Evolutionary conservation across 2,329 filamentous ascomycete genomes (phyloP).

Genomic region (Monosporascus sp.): DNA sequence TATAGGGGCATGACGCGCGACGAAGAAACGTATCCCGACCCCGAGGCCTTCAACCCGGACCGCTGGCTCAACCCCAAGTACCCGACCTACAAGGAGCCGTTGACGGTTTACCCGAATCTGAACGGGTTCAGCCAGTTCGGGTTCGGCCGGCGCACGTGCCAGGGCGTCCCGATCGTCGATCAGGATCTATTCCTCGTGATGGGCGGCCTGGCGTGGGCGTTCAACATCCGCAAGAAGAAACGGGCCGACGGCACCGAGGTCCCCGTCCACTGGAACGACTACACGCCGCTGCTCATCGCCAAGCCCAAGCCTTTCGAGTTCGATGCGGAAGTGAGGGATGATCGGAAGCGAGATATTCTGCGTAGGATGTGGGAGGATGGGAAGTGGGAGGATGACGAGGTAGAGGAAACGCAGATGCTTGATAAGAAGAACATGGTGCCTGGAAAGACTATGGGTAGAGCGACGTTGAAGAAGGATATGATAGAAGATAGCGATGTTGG

Average conservation of each 20-base stretch:
- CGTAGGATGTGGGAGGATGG: slow-evolving; percentile 30
- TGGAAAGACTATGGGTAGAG: slow-evolving; percentile 21
- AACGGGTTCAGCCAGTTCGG: slow-evolving; percentile 43
- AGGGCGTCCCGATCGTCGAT: slow-evolving; percentile 35
- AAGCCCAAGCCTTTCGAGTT: slow-evolving; percentile 36
- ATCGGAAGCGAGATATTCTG: slow-evolving; percentile 19
- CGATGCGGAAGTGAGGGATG: slow-evolving; percentile 25
- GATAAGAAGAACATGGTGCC: no score
- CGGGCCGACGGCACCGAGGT: slow-evolving; percentile 21
- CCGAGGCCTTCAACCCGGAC: slow-evolving; percentile 33
- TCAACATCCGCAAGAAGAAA: slow-evolving; percentile 26
- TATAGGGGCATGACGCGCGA: slow-evolving; percentile 41
- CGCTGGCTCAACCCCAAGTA: slow-evolving; percentile 32
- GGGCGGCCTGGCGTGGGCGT: slow-evolving; percentile 32
- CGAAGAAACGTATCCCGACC: slow-evolving; percentile 31
- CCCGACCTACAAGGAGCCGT: slow-evolving; percentile 34
- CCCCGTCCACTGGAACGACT: slow-evolving; percentile 38
- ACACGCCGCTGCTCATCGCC: slow-evolving; percentile 37
- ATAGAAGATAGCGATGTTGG: slow-evolving; percentile 2
- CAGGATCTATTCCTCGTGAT: slow-evolving; percentile 34
- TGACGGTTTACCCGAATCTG: slow-evolving; percentile 32
- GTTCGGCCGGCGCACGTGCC: slow-evolving; percentile 46
- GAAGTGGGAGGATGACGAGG: slow-evolving; percentile 27
- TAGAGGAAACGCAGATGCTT: slow-evolving; percentile 8
- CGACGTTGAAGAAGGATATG: slow-evolving; percentile 25